Percentiles rank a stretch among this genome's conserved stretches.
Conservation (phyloP, 345 rosid species). For the Brassica juncea region DNA sequence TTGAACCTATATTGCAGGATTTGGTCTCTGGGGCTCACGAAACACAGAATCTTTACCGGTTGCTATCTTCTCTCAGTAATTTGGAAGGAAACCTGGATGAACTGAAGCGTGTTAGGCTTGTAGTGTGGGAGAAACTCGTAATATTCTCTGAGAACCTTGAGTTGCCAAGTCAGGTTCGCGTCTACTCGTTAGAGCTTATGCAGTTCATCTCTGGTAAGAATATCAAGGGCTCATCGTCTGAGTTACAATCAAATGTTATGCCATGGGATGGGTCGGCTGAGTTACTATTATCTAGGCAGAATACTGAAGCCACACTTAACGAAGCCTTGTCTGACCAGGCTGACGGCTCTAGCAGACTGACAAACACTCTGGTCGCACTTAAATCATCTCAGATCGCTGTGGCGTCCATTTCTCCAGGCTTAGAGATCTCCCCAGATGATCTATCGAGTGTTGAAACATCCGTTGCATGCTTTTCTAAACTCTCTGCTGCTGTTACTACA, state of each 20-base stretch:
- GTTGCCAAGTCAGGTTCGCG: conserved; percentile 74
- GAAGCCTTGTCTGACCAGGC: conserved; percentile 46
- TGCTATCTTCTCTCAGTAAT: conserved; percentile 77
- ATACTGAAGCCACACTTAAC: conserved; percentile 42
- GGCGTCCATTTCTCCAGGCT: conserved; percentile 56
- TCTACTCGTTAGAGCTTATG: conserved; percentile 83
- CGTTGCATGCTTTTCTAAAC: conserved; percentile 67
- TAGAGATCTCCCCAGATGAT: conserved; percentile 74
- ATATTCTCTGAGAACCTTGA: conserved; percentile 72
- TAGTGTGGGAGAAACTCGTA: conserved; percentile 75
- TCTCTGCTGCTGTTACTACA: conserved; percentile 53
- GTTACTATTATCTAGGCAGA: conserved; percentile 50
- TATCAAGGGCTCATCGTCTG: conserved; percentile 59
- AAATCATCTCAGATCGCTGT: conserved; percentile 77
- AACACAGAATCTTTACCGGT: conserved; percentile 52
- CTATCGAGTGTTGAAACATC: conserved; percentile 58
- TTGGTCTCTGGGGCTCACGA: conserved; percentile 53
- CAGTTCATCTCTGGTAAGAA: conserved; percentile 66
- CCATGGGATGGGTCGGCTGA: conserved; percentile 92
- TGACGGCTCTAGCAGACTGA: conserved; percentile 64
- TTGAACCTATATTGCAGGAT: conserved; percentile 67
- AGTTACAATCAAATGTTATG: conserved; percentile 53
- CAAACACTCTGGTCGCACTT: conserved; percentile 86
- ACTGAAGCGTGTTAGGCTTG: conserved; percentile 64
- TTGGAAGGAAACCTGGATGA: conserved; percentile 69